Percentiles rank a stretch among this genome's conserved stretches.
Evolutionary conservation across 2,329 filamentous ascomycete genomes (phyloP).

Genomic region (Ophiocordyceps unilateralis): DNA sequence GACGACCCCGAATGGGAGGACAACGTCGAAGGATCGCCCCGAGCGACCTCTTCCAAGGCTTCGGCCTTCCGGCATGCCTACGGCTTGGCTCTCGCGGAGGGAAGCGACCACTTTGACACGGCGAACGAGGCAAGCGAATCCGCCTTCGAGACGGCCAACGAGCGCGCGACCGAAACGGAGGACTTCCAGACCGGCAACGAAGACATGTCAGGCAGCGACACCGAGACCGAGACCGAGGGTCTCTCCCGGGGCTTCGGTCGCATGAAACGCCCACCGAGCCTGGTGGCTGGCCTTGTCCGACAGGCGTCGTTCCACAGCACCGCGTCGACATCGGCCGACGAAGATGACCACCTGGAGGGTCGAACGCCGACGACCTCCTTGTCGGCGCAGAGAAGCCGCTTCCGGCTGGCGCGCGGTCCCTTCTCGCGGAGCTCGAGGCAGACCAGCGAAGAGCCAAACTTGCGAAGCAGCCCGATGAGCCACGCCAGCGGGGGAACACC

Average conservation of each 20-base stretch:
- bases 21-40: constrained; percentile 24
- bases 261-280: constrained; percentile 23
- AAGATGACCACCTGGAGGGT: constrained; percentile 38
- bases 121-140: constrained; percentile 59
- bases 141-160: constrained; percentile 53
- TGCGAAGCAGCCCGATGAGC: constrained; percentile 43
- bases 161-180: constrained; percentile 74
- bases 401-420: constrained; percentile 50
- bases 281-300: constrained; percentile 18
- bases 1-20: constrained; percentile 90
- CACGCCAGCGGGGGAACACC: constrained; percentile 35
- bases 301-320: constrained; percentile 65
- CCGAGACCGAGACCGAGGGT: constrained; percentile 83
- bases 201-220: constrained; percentile 54
- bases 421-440: constrained; percentile 42
- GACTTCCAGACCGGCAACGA: constrained; percentile 92
- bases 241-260: constrained; percentile 25
- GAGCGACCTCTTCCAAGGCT: constrained; percentile 5
- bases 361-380: constrained; percentile 46
- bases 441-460: constrained; percentile 38
- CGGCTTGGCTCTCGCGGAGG: constrained; percentile 21
- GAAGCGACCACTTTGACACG: constrained; percentile 60
- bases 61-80: constrained; percentile 1
- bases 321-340: constrained; percentile 70
- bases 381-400: constrained; percentile 50